These are phyloP conservation scores for Xylariaceae sp. DNA, from an alignment of 2,329 filamentous ascomycete genomes.

Conservation along the genomic window DNA sequence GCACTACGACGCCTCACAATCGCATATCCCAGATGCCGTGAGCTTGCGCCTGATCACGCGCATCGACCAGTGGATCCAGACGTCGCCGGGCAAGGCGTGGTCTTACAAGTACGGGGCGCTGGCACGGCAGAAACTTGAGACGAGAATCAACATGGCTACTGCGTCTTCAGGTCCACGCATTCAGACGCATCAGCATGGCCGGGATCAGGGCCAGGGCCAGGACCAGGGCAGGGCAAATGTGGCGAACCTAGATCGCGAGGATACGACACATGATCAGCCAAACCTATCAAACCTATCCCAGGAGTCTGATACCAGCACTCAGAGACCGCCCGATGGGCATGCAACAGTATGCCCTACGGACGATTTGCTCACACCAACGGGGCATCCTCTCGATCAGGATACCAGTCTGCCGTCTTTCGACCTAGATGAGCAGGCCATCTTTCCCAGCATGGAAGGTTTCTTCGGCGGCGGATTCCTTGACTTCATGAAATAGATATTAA, in stretches of 20 bases:
- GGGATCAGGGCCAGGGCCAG: not conserved
- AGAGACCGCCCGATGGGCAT: not conserved
- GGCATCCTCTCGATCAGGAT: conserved; percentile 23
- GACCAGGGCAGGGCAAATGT: no score
- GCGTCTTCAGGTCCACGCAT: not conserved
- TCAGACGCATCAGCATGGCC: not conserved
- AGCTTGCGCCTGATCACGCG: conserved; percentile 38
- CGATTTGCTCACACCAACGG: conserved; percentile 19
- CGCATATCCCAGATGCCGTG: conserved; percentile 36
- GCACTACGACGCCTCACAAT: conserved; percentile 41
- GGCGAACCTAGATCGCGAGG: not conserved
- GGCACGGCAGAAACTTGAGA: conserved; percentile 39
- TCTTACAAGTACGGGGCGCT: conserved; percentile 40
- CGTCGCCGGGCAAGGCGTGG: conserved; percentile 41
- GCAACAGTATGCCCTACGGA: conserved; percentile 7
- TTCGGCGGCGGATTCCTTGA: conserved; percentile 42
- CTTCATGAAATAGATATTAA: conserved; percentile 33
- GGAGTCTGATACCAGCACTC: no score
- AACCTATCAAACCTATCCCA: not conserved
- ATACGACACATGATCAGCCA: not conserved
- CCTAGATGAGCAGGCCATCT: conserved; percentile 34
- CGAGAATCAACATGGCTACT: conserved; percentile 28
- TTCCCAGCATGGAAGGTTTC: conserved; percentile 44
- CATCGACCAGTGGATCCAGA: conserved; percentile 39
- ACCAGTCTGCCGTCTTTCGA: conserved; percentile 27